Percentiles rank a stretch among this genome's conserved stretches.
Conservation (phyloP, 129 eudicot species). For the Gnaphalium uliginosum region DNA sequence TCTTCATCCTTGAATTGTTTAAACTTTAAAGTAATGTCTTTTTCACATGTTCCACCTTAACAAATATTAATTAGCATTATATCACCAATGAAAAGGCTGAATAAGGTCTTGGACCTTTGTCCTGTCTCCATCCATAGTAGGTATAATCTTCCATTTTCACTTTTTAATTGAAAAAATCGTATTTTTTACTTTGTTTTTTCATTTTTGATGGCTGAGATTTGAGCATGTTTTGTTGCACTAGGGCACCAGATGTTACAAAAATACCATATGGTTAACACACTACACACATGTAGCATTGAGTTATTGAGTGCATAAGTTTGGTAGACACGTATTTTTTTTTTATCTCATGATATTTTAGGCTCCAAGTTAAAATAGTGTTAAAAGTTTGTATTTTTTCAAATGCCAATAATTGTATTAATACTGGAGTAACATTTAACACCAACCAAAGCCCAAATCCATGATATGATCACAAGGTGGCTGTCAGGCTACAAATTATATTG, state of each 20-base stretch:
- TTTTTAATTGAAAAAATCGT: neutral
- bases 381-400: neutral
- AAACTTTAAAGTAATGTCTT: slow-evolving; percentile 20
- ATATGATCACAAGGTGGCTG: slow-evolving; percentile 35
- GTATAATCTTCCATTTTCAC: slow-evolving; percentile 28
- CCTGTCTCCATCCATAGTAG: slow-evolving; percentile 33
- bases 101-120: slow-evolving; percentile 29
- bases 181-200: neutral
- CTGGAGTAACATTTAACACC: slow-evolving; percentile 8
- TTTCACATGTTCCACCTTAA: slow-evolving; percentile 23
- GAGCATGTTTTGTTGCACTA: neutral
- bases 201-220: slow-evolving; percentile 24
- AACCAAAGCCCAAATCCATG: slow-evolving; percentile 29
- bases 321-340: neutral
- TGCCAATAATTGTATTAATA: neutral
- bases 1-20: slow-evolving; percentile 16
- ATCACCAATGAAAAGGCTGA: slow-evolving; percentile 27
- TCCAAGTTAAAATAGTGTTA: neutral
- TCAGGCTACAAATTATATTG: slow-evolving; percentile 43
- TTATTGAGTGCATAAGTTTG: neutral
- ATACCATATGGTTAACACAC: slow-evolving; percentile 19
- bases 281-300: neutral
- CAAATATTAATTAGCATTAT: slow-evolving; percentile 20
- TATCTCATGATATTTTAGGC: neutral
- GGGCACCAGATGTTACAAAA: slow-evolving; percentile 16